phyloP scores from a whole-genome alignment of 2,329 filamentous ascomycete genomes.

The Ophiognomonia clavigignenti-juglandacearum region DNA sequence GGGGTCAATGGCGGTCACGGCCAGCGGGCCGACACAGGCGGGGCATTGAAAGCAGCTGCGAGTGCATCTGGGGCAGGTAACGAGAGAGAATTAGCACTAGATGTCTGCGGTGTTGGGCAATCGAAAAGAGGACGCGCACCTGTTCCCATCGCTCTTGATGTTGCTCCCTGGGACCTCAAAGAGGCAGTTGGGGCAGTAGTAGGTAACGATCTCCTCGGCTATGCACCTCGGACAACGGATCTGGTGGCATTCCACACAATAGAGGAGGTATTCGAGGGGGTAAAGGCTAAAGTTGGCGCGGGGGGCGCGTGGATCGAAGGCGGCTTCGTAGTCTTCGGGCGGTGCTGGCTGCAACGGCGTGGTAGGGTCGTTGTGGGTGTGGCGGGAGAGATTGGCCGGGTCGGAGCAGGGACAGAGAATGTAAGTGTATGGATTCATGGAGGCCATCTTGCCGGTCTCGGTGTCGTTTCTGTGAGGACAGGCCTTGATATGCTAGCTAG shows the following conservation, averaged over 20 bases:
- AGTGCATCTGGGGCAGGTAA: conserved; percentile 64
- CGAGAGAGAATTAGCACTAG: too few relatives aligned
- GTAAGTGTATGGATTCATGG: conserved; percentile 57
- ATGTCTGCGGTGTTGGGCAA: neutral
- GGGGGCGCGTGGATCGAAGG: conserved; percentile 80
- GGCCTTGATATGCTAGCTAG: too few relatives aligned
- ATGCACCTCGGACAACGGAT: conserved; percentile 92
- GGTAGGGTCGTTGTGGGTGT: conserved; percentile 23
- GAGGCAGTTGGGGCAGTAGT: conserved; percentile 90
- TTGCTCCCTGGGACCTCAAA: conserved; percentile 95
- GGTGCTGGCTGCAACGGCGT: conserved; percentile 17
- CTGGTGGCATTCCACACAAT: conserved; percentile 96
- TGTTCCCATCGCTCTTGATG: conserved; percentile 87
- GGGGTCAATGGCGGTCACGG: conserved; percentile 66
- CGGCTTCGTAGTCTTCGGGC: conserved; percentile 66
- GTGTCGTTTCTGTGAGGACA: too few relatives aligned
- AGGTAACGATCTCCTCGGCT: conserved; percentile 88
- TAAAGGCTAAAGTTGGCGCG: conserved; percentile 90
- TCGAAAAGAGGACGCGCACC: conserved; percentile 56
- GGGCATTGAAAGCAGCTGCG: conserved; percentile 96
- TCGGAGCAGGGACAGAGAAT: conserved; percentile 64
- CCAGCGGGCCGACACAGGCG: conserved; percentile 75
- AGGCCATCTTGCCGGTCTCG: conserved; percentile 40
- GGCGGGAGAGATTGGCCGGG: conserved; percentile 25
- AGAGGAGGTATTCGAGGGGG: conserved; percentile 87